Percentiles rank a stretch among this genome's conserved stretches.
Evolutionary conservation across 495 filamentous ascomycete species (phyloP).

Genomic region (Pyronema domesticum): DNA sequence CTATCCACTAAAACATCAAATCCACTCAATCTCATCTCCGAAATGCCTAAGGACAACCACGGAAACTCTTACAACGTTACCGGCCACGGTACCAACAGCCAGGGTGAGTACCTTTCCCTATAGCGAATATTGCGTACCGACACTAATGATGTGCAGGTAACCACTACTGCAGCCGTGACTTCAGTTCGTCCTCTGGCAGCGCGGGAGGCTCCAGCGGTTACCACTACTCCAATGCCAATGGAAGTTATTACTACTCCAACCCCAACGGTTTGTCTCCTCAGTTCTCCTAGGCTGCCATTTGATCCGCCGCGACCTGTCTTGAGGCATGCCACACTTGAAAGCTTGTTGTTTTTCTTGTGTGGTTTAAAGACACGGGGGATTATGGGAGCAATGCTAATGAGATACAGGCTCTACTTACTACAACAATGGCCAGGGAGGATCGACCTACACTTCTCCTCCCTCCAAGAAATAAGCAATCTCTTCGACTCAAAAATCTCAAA

Average conservation of each 20-base stretch:
- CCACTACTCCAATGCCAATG: neutral
- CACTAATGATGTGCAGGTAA: neutral
- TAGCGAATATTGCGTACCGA: neutral
- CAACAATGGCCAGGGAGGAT: neutral
- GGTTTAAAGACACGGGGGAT: too few relatives aligned
- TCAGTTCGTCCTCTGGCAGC: neutral
- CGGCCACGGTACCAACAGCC: neutral
- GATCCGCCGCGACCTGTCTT: too few relatives aligned
- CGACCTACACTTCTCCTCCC: neutral
- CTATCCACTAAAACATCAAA: too few relatives aligned
- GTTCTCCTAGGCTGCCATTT: neutral
- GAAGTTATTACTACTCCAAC: neutral
- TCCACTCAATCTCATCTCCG: too few relatives aligned
- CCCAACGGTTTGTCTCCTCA: neutral
- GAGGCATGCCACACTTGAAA: too few relatives aligned
- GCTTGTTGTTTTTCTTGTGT: too few relatives aligned
- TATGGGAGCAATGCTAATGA: neutral
- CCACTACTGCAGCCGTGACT: neutral
- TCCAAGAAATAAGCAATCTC: neutral
- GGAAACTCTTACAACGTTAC: neutral
- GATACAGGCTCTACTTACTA: neutral
- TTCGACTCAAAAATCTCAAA: too few relatives aligned
- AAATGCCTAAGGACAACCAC: too few relatives aligned
- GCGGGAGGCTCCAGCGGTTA: neutral
- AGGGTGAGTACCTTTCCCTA: neutral